Conservation (phyloP, 2,329 filamentous ascomycete genomes). For the Monosporascus sp. region DNA sequence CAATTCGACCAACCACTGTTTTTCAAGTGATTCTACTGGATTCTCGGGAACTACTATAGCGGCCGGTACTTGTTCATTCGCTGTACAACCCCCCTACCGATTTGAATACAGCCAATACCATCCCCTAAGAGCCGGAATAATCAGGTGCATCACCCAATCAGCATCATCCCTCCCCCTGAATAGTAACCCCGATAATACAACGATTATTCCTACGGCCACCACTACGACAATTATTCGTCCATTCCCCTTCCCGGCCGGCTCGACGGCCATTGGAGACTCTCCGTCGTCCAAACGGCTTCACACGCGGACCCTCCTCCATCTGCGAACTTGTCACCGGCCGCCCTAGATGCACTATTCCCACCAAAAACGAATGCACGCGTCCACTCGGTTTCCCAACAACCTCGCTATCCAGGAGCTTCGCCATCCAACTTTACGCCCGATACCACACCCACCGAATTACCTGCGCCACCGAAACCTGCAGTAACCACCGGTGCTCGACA, state of each 20-base stretch:
- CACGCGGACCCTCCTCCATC: slow-evolving; percentile 17
- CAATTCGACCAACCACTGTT: too few species aligned
- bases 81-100: too few species aligned
- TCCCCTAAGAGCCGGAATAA: too few species aligned
- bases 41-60: too few species aligned
- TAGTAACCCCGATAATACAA: too few species aligned
- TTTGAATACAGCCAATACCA: too few species aligned
- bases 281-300: slow-evolving; percentile 28
- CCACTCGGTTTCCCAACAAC: slow-evolving; percentile 10
- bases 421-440: neutral
- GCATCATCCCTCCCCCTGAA: too few species aligned
- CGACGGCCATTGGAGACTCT: slow-evolving; percentile 15
- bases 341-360: slow-evolving; percentile 18
- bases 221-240: neutral
- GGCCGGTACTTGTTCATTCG: too few species aligned
- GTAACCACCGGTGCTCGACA: slow-evolving; percentile 1
- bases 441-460: neutral
- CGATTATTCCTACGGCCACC: too few species aligned
- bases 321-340: slow-evolving; percentile 21
- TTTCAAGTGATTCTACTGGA: too few species aligned
- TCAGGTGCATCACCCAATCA: too few species aligned
- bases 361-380: slow-evolving; percentile 4
- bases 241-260: slow-evolving; percentile 13
- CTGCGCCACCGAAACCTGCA: slow-evolving; percentile 4
- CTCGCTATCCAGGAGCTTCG: slow-evolving; percentile 5